phyloP scores from a whole-genome alignment of 2,329 filamentous ascomycete genomes.

The Chrysosporium keratinophilum region DNA sequence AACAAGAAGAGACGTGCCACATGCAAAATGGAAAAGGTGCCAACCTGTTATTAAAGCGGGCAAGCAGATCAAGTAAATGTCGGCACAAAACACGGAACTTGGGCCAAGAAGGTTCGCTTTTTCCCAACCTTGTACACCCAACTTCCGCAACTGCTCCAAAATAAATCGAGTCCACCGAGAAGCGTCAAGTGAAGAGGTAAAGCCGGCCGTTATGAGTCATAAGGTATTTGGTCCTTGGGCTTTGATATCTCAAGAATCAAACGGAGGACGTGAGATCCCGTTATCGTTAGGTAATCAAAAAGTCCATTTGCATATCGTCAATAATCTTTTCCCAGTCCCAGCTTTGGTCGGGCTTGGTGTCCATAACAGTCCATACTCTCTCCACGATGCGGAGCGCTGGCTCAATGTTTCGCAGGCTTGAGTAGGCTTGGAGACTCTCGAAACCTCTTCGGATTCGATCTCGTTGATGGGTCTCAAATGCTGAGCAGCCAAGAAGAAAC shows the following conservation, averaged over 20 bases:
- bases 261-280: background rate
- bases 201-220: background rate
- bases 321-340: conserved; percentile 58
- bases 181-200: background rate
- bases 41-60: background rate
- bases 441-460: conserved; percentile 47
- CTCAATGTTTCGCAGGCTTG: conserved; percentile 48
- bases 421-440: conserved; percentile 45
- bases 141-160: background rate
- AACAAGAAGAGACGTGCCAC: background rate
- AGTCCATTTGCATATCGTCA: conserved; percentile 49
- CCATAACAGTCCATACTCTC: conserved; percentile 51
- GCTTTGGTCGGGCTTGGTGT: conserved; percentile 44
- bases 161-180: background rate
- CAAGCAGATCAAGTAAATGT: background rate
- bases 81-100: background rate
- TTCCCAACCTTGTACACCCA: background rate
- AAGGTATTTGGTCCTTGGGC: background rate
- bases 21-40: background rate
- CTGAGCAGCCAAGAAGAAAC: conserved; percentile 52
- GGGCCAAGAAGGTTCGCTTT: background rate
- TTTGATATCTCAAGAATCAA: background rate
- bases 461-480: conserved; percentile 47
- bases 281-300: conserved; percentile 45
- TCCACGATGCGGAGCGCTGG: conserved; percentile 47